phyloP scores from a whole-genome alignment of 208 protist species.

The Leptomonas seymouri region DNA sequence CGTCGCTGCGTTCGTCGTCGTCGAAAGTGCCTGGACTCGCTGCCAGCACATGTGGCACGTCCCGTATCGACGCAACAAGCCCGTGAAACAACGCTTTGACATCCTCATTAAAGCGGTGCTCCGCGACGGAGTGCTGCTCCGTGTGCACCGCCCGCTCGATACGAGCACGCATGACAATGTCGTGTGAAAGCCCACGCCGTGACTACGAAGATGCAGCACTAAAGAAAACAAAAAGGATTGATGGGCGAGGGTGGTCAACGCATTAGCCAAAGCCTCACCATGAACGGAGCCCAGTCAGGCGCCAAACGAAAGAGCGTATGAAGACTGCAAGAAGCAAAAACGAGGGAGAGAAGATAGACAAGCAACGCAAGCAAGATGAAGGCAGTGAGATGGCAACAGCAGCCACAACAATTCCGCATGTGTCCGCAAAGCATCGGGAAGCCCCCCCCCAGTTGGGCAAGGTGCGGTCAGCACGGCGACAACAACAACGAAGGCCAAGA shows the following conservation, averaged over 20 bases:
- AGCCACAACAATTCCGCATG: too few relatives aligned
- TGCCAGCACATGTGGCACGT: background rate
- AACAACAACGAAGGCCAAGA: too few relatives aligned
- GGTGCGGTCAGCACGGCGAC: background rate
- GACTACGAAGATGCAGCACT: too few relatives aligned
- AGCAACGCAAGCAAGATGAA: background rate
- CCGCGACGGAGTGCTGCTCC: slow-evolving; percentile 6
- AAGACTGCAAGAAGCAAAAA: background rate
- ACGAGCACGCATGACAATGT: slow-evolving; percentile 20
- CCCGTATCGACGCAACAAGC: background rate
- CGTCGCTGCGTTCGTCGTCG: background rate
- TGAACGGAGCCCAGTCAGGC: too few relatives aligned
- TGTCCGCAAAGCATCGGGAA: too few relatives aligned
- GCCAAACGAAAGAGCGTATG: too few relatives aligned
- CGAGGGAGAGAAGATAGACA: background rate
- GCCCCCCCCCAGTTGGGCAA: background rate
- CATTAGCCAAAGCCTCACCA: too few relatives aligned
- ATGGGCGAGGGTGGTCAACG: background rate
- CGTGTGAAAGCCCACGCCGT: background rate
- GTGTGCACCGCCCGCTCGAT: slow-evolving; percentile 18
- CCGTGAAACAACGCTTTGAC: background rate
- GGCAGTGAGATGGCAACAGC: background rate
- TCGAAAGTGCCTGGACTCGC: background rate
- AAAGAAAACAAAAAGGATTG: background rate
- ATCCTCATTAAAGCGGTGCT: background rate